Base-by-base conservation (phyloP, 495 filamentous ascomycete species). In the Parachaetomium inaequale region DNA sequence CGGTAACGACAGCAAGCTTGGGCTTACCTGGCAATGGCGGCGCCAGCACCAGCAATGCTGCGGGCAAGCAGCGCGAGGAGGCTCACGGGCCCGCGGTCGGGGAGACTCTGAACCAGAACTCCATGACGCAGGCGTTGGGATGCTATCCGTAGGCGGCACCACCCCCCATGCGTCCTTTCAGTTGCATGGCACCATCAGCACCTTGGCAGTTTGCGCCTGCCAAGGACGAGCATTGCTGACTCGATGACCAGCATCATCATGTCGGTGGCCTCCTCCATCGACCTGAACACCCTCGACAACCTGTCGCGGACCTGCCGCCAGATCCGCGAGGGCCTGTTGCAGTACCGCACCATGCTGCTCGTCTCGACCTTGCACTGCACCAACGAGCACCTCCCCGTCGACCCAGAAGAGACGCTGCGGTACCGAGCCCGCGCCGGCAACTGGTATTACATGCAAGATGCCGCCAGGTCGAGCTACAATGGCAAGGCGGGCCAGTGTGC, bases 251-350 rank as follows among this genome's bases (percentile, higher is more conserved):
- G 92, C 62, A 87, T 96, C 65, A 83, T 89, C 72, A 86, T 84
- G 63, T 83, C 86, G 61, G 83, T 96, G 58, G 87, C 88, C 29
- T 82, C 83, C 29, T 79, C 81, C 65, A 81, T 96, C 64, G 92
- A 96, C 72, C 83, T 95, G 17, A 96, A 93, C 73, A 87, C 89
- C 17, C 84, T 96, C 62, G 86, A 96, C 72, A 84, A 84, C 55
- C 82, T 96, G 19, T 89, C 92, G 60, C 79, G 81, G 38, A 91
- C 89, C 46, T 95, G 92, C 72, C 88, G 87, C 29, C 89, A 91
- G 67, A 84, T 93, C 62, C 88, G 87, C 63, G 82, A 76, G 40
- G 88, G 87, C 64, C 78, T 96, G 14, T 73, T 92, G 23, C 89
- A 89, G 61, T 92, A 89, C 70, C 87, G 91, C 71, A 79, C 77